Conservation (phyloP, 2,329 filamentous ascomycete species). For the Nigrospora osmanthi region DNA sequence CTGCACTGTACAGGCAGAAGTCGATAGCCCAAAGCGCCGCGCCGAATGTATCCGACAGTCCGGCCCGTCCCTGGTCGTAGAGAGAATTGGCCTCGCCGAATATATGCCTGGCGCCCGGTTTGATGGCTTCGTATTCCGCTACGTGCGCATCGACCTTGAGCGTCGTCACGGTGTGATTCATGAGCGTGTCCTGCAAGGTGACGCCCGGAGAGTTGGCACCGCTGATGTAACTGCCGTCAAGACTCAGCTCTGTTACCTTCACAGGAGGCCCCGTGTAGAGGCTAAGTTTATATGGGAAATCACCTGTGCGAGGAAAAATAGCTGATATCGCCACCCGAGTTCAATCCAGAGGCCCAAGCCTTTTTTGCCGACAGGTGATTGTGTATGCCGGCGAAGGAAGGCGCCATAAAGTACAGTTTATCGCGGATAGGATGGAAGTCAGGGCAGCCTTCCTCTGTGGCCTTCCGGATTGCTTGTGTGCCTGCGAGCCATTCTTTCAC, state of each 20-base stretch:
- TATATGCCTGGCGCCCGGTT: conserved; percentile 39
- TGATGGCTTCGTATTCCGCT: conserved; percentile 34
- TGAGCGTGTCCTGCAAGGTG: conserved; percentile 52
- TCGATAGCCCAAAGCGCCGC: conserved; percentile 58
- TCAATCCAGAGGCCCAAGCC: conserved; percentile 46
- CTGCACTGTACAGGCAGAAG: conserved; percentile 51
- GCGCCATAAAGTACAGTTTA: conserved; percentile 45
- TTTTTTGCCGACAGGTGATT: conserved; percentile 42
- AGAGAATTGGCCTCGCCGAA: conserved; percentile 56
- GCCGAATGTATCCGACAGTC: conserved; percentile 57
- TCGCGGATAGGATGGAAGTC: conserved; percentile 27
- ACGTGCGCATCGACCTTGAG: conserved; percentile 39
- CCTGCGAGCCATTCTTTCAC: conserved; percentile 51
- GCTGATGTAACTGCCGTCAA: conserved; percentile 46
- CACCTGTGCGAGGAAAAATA: conserved; percentile 54
- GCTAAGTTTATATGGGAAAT: conserved; percentile 8
- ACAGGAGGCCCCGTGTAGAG: not conserved
- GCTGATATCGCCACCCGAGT: conserved; percentile 38
- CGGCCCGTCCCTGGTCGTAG: conserved; percentile 52
- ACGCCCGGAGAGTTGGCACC: conserved; percentile 52
- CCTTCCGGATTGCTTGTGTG: conserved; percentile 36
- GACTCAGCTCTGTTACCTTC: not conserved
- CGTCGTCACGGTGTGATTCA: conserved; percentile 53
- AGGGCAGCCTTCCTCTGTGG: conserved; percentile 41
- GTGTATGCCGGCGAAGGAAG: conserved; percentile 45